These are phyloP conservation scores for Dorcoceras hygrometricum DNA, from an alignment of 257 asterid species.

Conservation along the genomic window DNA sequence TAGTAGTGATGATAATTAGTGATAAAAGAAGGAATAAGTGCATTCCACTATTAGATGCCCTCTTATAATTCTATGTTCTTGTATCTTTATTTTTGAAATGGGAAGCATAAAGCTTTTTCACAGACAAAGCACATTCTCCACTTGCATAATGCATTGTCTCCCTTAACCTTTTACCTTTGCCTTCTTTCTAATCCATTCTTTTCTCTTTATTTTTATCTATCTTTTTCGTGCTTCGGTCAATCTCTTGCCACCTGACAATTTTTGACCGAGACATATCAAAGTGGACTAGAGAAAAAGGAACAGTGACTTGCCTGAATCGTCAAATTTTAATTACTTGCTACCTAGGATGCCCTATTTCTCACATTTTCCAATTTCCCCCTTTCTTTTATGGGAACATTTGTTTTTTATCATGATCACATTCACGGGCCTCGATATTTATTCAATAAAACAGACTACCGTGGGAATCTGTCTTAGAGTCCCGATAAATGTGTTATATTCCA, in stretches of 20 bases:
- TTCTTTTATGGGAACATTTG: not conserved
- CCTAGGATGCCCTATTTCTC: slow-evolving; percentile 31
- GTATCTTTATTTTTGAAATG: slow-evolving; percentile 20
- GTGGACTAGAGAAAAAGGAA: slow-evolving; percentile 22
- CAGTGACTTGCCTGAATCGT: slow-evolving; percentile 25
- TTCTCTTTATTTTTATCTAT: not conserved
- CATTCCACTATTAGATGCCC: slow-evolving; percentile 19
- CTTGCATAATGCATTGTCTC: slow-evolving; percentile 32
- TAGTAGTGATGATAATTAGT: slow-evolving; percentile 23
- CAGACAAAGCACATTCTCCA: slow-evolving; percentile 35
- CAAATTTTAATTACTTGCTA: slow-evolving; percentile 23
- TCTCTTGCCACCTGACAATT: slow-evolving; percentile 36
- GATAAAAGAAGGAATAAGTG: slow-evolving; percentile 27
- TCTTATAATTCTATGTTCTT: not conserved
- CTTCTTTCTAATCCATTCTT: slow-evolving; percentile 21
- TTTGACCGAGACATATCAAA: slow-evolving; percentile 44
- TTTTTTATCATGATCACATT: slow-evolving; percentile 4
- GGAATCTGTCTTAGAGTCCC: not conserved
- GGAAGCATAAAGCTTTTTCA: slow-evolving; percentile 28
- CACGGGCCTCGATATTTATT: not conserved
- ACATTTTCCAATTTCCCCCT: not conserved
- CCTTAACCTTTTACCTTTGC: slow-evolving; percentile 31
- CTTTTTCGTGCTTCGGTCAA: slow-evolving; percentile 35
- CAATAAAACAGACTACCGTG: not conserved
- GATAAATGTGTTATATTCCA: not conserved